Evolutionary conservation across 2,329 filamentous ascomycete species (phyloP).

Genomic region (Calonectria leucothoes): DNA sequence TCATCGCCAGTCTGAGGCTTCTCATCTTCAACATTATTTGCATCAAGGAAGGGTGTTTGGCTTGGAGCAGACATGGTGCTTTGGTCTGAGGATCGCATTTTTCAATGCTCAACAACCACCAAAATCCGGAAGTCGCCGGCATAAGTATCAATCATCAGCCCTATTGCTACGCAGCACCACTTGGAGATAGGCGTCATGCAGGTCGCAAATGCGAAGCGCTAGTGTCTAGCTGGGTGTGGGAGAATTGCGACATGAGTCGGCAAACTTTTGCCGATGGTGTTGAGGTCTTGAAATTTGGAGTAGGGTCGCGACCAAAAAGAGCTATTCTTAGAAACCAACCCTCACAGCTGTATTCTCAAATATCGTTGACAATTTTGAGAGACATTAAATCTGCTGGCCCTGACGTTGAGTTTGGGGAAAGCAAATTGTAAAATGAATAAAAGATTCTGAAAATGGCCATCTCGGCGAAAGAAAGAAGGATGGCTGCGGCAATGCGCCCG

Average conservation of each 20-base stretch:
- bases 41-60: background rate
- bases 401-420: background rate
- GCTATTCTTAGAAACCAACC: no score
- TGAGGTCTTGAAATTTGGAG: background rate
- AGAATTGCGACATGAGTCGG: background rate
- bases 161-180: background rate
- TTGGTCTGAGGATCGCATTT: background rate
- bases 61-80: background rate
- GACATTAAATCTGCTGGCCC: no score
- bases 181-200: background rate
- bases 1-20: background rate
- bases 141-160: background rate
- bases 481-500: background rate
- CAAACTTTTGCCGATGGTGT: background rate
- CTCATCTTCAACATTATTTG: background rate
- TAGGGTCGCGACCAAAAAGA: no score
- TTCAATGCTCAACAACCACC: no score
- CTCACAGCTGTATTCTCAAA: no score
- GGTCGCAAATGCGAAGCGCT: background rate
- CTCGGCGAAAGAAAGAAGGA: background rate
- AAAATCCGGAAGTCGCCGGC: background rate
- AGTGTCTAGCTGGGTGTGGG: background rate
- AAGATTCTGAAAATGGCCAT: background rate
- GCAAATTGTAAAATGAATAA: background rate
- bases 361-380: background rate